A percentile compares a stretch with the other conserved stretches of the same genome.
Evolutionary conservation across 805 yeast species (phyloP).

Genomic region (Candida palmyrensis): DNA sequence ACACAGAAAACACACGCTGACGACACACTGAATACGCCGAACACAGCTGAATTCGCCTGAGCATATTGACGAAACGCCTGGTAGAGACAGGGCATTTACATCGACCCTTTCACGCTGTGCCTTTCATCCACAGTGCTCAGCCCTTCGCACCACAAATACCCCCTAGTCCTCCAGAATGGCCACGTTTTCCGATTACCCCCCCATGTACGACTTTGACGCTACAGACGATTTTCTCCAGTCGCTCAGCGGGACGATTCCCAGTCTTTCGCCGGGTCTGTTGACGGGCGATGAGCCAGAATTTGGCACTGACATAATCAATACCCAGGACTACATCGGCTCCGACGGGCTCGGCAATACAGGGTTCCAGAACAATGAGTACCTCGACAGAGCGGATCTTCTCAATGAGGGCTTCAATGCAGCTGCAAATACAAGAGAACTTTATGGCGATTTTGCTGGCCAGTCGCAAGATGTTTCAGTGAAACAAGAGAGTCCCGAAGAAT

Average conservation of each 20-base stretch:
- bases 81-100: too few relatives aligned
- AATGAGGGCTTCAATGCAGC: constrained; percentile 1
- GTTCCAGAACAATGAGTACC: background rate
- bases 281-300: constrained; percentile 13
- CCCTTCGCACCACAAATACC: too few relatives aligned
- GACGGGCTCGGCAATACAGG: constrained; percentile 6
- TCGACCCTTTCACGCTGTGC: too few relatives aligned
- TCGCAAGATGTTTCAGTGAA: constrained; percentile 3
- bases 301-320: background rate
- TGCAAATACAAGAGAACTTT: background rate
- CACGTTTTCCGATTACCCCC: constrained; percentile 41
- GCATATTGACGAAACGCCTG: too few relatives aligned
- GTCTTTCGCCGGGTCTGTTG: constrained; percentile 15
- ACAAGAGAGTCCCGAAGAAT: constrained; percentile 4
- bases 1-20: too few relatives aligned
- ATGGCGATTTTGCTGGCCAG: constrained; percentile 2
- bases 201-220: constrained; percentile 42
- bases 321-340: background rate
- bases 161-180: constrained; percentile 3
- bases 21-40: too few relatives aligned
- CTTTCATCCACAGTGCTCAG: too few relatives aligned
- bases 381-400: background rate
- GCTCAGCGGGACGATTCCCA: constrained; percentile 20
- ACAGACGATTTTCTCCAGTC: constrained; percentile 25
- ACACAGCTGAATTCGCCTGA: too few relatives aligned